Conservation (phyloP, 768 basidiomycete species). For the Lactarius tabidus region DNA sequence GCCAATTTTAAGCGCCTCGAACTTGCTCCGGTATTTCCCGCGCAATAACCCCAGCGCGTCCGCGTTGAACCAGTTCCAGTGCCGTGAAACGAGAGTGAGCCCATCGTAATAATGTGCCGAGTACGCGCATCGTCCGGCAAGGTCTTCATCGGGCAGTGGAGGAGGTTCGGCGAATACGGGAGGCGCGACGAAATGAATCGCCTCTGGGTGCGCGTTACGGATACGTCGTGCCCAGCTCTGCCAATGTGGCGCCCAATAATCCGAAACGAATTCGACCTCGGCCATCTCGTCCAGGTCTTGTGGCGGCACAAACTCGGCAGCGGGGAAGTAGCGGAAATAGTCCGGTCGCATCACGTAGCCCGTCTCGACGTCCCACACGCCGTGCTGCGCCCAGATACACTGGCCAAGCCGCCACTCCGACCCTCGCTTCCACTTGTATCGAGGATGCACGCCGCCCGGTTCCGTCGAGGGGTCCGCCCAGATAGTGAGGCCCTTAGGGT, state of each 20-base stretch:
- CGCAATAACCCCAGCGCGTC: slow-evolving; percentile 91
- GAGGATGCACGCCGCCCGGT: slow-evolving; percentile 50
- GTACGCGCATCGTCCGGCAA: slow-evolving; percentile 65
- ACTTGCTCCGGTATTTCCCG: slow-evolving; percentile 64
- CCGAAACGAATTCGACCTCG: slow-evolving; percentile 62
- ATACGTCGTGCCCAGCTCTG: slow-evolving; percentile 52
- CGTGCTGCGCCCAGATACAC: slow-evolving; percentile 85
- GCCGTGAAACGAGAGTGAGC: slow-evolving; percentile 84
- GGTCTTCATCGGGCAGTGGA: slow-evolving; percentile 45
- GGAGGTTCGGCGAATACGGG: slow-evolving; percentile 88
- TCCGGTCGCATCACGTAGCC: slow-evolving; percentile 63
- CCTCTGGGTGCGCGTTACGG: slow-evolving; percentile 65
- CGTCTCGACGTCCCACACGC: slow-evolving; percentile 79
- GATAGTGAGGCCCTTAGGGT: slow-evolving; percentile 74
- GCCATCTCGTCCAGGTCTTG: slow-evolving; percentile 35
- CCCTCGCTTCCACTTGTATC: slow-evolving; percentile 84
- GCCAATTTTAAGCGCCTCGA: slow-evolving; percentile 80
- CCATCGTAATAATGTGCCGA: slow-evolving; percentile 94
- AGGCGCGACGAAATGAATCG: slow-evolving; percentile 87
- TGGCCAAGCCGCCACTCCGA: slow-evolving; percentile 67
- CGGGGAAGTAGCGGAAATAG: slow-evolving; percentile 63
- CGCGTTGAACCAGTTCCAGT: slow-evolving; percentile 95
- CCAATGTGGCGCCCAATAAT: slow-evolving; percentile 80
- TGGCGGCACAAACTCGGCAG: slow-evolving; percentile 19
- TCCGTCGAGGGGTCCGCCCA: slow-evolving; percentile 65